Conservation (phyloP, 768 basidiomycete species). For the Leucosporidium creatinivorum region DNA sequence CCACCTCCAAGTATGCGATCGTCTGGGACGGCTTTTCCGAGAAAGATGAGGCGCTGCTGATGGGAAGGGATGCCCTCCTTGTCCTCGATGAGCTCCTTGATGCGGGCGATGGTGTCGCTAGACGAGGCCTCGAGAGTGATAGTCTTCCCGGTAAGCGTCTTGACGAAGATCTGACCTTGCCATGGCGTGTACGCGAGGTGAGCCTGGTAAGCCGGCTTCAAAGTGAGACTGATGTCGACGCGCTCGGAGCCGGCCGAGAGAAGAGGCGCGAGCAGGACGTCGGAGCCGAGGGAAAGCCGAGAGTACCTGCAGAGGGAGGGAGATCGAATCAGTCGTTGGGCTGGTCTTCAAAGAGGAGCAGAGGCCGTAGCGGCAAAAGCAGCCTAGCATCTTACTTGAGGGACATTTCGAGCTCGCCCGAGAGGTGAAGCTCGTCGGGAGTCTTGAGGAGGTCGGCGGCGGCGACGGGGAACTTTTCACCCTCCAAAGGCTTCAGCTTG, state of each 20-base stretch:
- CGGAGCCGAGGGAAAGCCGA: neutral
- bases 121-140: conserved; percentile 3
- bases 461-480: too few species aligned
- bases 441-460: neutral
- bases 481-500: too few species aligned
- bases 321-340: neutral
- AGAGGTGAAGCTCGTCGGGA: neutral
- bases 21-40: too few species aligned
- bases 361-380: neutral
- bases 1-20: too few species aligned
- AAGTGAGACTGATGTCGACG: neutral
- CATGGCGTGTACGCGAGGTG: neutral
- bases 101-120: neutral
- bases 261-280: neutral
- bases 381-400: neutral
- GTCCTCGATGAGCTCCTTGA: neutral
- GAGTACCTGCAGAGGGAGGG: neutral
- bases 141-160: conserved; percentile 64
- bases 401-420: neutral
- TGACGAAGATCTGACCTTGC: conserved; percentile 65
- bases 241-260: neutral
- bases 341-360: neutral
- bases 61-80: neutral
- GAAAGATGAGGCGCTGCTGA: neutral
- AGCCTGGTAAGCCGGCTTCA: neutral